Base-by-base conservation (phyloP, 2,329 filamentous ascomycete genomes). In the Xylariaceae sp. region DNA sequence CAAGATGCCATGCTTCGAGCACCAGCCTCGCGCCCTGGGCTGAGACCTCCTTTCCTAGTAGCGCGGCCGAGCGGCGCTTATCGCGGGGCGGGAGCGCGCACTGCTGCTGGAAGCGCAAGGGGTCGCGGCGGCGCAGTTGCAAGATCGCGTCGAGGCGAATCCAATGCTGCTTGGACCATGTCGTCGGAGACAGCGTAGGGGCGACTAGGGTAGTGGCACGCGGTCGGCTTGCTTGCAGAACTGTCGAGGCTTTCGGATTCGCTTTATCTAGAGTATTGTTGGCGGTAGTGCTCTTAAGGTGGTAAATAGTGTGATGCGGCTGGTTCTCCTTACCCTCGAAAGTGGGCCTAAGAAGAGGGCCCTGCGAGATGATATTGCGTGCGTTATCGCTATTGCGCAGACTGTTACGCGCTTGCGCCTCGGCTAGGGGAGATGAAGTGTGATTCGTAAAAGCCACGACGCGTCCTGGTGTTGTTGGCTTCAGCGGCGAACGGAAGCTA, bases 371-470 rank as follows among this genome's bases (percentile, higher is more conserved):
- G n/a, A 37, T 53, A 24, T 45, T 54, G 9, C 11, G 32, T 29
- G 29, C 40, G 13, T 46, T 50, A 8, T 15, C 33, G 18, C 11
- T 51, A 26, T 41, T 39, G 13, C 32, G 40, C 35, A 53, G 44
- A 11, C 15, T 26, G n/a, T 51, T 48, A 29, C 46, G 33, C 20
- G 39, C 16, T 23, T 55, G 39, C 4, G 36, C 27, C 40, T 57
- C 30, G 21, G 33, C 18, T 26, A 73, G 61, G 1, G 79, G 77
- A 3, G 77, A 79, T 6, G 79, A 66, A 1, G 77, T 76, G 64
- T 73, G 80, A 66, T 76, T 79, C 0, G 78, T 79, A 58, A 84
- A 85, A 52, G 82, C 81, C 11, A 85, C 82, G 0, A 84, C 79
- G 0, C 80, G 77, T 4, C 82, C 82, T 0, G 80, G 81, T 2